A percentile compares a stretch with the other conserved stretches of the same genome.
These are phyloP conservation scores for Colletotrichum lupini DNA, from an alignment of 2,329 filamentous ascomycete genomes.

Conservation along the genomic window DNA sequence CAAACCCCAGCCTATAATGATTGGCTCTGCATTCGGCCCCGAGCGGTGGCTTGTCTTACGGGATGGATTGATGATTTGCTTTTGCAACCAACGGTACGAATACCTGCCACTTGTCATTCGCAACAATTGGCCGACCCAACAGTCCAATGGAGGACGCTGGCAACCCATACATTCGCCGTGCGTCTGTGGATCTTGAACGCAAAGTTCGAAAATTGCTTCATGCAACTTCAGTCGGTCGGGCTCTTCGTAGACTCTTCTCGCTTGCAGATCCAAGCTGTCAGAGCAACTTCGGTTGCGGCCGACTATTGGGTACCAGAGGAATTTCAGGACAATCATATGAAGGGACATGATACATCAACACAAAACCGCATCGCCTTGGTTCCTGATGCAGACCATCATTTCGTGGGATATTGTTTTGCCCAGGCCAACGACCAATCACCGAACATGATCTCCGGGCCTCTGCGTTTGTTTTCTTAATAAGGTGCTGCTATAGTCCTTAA, in stretches of 20 bases:
- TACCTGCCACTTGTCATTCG: constrained; percentile 8
- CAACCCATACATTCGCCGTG: neutral
- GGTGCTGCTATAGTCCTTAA: constrained; percentile 8
- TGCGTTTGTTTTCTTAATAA: constrained; percentile 25
- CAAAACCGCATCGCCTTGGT: neutral
- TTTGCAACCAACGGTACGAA: neutral
- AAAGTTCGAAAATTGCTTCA: constrained; percentile 13
- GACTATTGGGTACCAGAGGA: neutral
- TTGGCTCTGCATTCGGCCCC: neutral
- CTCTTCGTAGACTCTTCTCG: neutral
- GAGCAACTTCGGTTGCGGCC: neutral
- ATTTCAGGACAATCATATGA: constrained; percentile 6
- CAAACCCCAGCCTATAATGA: neutral
- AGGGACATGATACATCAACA: neutral
- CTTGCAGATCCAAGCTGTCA: neutral
- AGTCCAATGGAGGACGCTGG: constrained; percentile 10
- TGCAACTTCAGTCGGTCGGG: neutral
- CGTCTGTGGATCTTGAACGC: constrained; percentile 3
- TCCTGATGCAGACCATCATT: constrained; percentile 32
- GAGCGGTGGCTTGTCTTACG: neutral
- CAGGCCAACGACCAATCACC: constrained; percentile 13
- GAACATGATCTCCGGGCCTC: neutral
- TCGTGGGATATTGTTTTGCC: constrained; percentile 32
- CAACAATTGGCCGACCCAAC: constrained; percentile 9
- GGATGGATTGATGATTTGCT: neutral